Conservation (phyloP, 2,329 filamentous ascomycete genomes). For the Dissoconium aciculare region DNA sequence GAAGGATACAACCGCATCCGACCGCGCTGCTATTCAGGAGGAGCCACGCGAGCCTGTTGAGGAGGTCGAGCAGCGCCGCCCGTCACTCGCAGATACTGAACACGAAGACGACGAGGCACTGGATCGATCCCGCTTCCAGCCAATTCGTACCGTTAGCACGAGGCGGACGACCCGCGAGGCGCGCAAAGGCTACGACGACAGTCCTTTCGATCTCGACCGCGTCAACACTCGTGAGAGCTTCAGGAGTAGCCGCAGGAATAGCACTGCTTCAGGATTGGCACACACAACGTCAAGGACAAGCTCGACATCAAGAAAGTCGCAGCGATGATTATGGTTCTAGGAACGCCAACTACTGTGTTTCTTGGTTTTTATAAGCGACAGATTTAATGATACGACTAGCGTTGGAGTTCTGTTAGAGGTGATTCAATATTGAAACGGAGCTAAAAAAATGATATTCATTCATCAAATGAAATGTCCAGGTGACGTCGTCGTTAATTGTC, state of each 20-base stretch:
- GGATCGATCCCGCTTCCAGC: conserved; percentile 11
- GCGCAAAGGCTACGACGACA: conserved; percentile 23
- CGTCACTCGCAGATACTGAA: conserved; percentile 6
- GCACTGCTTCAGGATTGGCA: too few species aligned
- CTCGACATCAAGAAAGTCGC: too few species aligned
- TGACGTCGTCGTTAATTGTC: too few species aligned
- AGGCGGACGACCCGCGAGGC: neutral
- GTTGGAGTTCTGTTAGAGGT: too few species aligned
- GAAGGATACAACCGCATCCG: conserved; percentile 10
- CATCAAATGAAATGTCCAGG: too few species aligned
- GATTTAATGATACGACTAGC: too few species aligned
- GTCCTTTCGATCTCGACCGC: conserved; percentile 35
- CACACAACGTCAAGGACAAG: conserved; percentile 4
- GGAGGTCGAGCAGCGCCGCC: conserved; percentile 6
- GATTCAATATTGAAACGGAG: too few species aligned
- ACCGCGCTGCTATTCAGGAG: neutral
- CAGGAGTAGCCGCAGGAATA: conserved; percentile 4
- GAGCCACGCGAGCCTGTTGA: conserved; percentile 7
- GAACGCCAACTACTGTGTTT: too few species aligned
- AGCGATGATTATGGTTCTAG: too few species aligned
- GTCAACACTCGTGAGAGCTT: conserved; percentile 36
- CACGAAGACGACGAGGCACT: conserved; percentile 14
- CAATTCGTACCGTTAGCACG: conserved; percentile 9
- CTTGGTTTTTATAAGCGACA: too few species aligned
- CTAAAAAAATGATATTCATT: too few species aligned